A percentile compares a stretch with the other conserved stretches of the same genome.
Evolutionary conservation across 805 yeast species (phyloP).

Genomic region (Candida sakaeoensis): DNA sequence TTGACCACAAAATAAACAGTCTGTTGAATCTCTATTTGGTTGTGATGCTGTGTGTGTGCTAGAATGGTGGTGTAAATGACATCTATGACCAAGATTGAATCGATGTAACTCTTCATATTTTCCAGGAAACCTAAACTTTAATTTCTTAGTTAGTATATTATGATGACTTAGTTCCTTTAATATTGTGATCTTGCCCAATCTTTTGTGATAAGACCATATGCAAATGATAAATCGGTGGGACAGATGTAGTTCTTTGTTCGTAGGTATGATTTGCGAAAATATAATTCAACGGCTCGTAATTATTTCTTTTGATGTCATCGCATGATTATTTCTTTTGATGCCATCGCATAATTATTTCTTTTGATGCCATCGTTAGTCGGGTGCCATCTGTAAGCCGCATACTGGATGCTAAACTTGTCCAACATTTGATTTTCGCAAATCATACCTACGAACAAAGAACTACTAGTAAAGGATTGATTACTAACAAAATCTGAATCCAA

Average conservation of each 20-base stretch:
- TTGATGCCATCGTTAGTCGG: no score
- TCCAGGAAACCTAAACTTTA: not conserved
- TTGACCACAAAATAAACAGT: not conserved
- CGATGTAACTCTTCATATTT: not conserved
- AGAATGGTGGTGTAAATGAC: not conserved
- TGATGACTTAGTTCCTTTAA: no score
- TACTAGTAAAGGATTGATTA: not conserved
- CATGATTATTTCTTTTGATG: no score
- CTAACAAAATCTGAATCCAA: not conserved
- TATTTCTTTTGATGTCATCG: no score
- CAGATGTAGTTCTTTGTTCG: not conserved
- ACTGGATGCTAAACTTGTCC: no score
- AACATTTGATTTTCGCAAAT: no score
- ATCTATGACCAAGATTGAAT: not conserved
- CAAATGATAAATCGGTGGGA: not conserved
- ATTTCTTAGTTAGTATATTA: no score
- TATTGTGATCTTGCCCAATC: constrained; percentile 1
- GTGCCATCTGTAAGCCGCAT: no score
- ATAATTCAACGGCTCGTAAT: no score
- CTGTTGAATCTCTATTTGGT: not conserved
- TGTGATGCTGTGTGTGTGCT: not conserved
- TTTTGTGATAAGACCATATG: not conserved
- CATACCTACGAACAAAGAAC: no score
- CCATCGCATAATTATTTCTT: no score
- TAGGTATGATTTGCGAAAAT: not conserved